Base-by-base conservation (phyloP, 768 basidiomycete genomes). In the Kwoniella bestiolae region DNA sequence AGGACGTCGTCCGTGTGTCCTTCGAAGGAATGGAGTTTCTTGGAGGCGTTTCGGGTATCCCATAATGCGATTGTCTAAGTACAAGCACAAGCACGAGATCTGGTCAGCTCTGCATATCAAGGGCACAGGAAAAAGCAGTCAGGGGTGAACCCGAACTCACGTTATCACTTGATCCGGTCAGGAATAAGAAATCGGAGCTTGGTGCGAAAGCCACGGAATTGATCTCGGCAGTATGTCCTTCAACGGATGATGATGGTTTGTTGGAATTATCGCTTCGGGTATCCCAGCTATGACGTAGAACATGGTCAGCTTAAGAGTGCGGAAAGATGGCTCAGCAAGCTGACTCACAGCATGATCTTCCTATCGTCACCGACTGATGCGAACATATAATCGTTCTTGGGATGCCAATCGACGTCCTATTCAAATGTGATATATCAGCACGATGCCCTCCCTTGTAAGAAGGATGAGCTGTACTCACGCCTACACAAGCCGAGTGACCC, bases 391-490 rank as follows among this genome's bases (percentile, higher is more conserved):
- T 92, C 91, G 74, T 89, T 84, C 3, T 85, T 87, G 1, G 88
- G 84, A 81, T 95, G 90, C 96, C 96, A 99, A 73, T 96, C 94
- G 5, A 99, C 94, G 77, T 99, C 96, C 92, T 95, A 66, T 41
- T 32, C 45, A 14, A 16, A 32, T 31, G n/a, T 18, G 56, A 72
- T 56, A 75, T 67, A 47, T 9, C 2, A 3, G 14, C 12, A 7
- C 49, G n/a, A 28, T 21, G 1, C 25, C 23, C 31, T 23, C 9
- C 5, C 16, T 18, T n/a, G 18, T 18, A 35, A 5, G 5, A 51
- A 2, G 26, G n/a, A 3, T 18, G 26, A 59, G 12, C 18, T 14
- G 3, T 0, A 84, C 91, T 28, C 80, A 94, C 94, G 32, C 93
- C 94, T 57, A 99, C 96, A 35, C 94, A 88, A 23, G 92, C 90